Evolutionary conservation across 176 grass and related monocot species (phyloP).

Genomic region (Oryza rufipogon): DNA sequence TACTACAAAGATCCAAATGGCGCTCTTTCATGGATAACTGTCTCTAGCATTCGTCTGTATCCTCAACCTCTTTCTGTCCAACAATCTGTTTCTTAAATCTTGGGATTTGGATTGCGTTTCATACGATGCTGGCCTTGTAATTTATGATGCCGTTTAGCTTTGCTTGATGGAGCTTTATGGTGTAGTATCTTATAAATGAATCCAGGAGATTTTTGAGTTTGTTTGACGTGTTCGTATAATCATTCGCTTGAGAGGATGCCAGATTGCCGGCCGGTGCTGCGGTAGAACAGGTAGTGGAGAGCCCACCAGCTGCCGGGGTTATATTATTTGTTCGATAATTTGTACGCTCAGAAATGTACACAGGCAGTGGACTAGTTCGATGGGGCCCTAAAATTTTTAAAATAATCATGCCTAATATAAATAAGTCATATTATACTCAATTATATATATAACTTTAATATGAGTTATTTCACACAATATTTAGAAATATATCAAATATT

Average conservation of each 20-base stretch:
- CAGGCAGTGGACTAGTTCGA: no score
- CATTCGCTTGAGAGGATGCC: background rate
- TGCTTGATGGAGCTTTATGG: background rate
- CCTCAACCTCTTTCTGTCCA: background rate
- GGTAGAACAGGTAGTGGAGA: background rate
- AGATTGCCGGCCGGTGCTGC: no score
- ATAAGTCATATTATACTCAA: no score
- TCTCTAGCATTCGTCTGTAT: background rate
- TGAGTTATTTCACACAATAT: no score
- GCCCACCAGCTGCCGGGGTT: no score
- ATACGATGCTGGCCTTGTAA: constrained; percentile 23
- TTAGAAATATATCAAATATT: no score
- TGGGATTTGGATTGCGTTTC: background rate
- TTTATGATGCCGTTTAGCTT: constrained; percentile 18
- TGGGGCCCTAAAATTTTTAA: no score
- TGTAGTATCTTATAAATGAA: background rate
- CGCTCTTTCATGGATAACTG: constrained; percentile 17
- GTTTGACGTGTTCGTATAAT: background rate
- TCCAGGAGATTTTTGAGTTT: background rate
- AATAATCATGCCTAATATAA: no score
- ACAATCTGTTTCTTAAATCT: background rate
- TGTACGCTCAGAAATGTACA: no score
- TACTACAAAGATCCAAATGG: constrained; percentile 42
- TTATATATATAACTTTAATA: no score
- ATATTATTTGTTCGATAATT: no score